Percentiles rank a stretch among this genome's conserved stretches.
These are phyloP conservation scores for Schwanniomyces vanrijiae DNA, from an alignment of 805 yeast genomes.

Conservation along the genomic window DNA sequence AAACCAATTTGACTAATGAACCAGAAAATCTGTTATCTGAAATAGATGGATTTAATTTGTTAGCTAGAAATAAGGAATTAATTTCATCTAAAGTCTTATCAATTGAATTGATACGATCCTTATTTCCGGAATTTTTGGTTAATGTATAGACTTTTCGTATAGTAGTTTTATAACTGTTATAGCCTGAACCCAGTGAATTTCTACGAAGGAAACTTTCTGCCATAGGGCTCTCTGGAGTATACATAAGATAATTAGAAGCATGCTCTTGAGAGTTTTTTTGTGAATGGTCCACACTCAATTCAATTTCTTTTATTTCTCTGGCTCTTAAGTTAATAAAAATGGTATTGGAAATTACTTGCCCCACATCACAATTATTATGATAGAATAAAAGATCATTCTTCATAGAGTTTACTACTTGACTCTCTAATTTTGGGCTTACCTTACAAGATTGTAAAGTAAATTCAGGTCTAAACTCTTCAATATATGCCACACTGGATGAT, in stretches of 20 bases:
- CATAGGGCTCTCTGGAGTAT: slow-evolving; percentile 1
- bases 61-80: slow-evolving; percentile 13
- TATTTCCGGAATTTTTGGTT: slow-evolving; percentile 30
- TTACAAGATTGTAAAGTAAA: slow-evolving; percentile 58
- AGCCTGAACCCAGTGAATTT: slow-evolving; percentile 7
- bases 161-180: slow-evolving; percentile 31
- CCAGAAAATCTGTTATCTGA: slow-evolving; percentile 15
- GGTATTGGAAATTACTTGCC: slow-evolving; percentile 33
- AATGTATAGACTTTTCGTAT: slow-evolving; percentile 39
- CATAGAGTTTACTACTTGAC: slow-evolving; percentile 50
- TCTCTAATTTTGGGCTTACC: slow-evolving; percentile 47
- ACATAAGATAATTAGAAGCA: not conserved
- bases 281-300: slow-evolving; percentile 29
- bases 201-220: not conserved
- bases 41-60: slow-evolving; percentile 1
- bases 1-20: slow-evolving; percentile 15
- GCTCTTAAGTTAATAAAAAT: slow-evolving; percentile 45
- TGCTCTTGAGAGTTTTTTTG: not conserved
- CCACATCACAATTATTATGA: slow-evolving; percentile 35
- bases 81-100: slow-evolving; percentile 30
- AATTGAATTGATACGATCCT: slow-evolving; percentile 22
- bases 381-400: slow-evolving; percentile 48
- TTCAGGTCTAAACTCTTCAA: slow-evolving; percentile 54
- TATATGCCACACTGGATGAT: slow-evolving; percentile 40
- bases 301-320: slow-evolving; percentile 45